These are phyloP conservation scores for Aspergillus indologenus DNA, from an alignment of 495 filamentous ascomycete species.

Conservation along the genomic window DNA sequence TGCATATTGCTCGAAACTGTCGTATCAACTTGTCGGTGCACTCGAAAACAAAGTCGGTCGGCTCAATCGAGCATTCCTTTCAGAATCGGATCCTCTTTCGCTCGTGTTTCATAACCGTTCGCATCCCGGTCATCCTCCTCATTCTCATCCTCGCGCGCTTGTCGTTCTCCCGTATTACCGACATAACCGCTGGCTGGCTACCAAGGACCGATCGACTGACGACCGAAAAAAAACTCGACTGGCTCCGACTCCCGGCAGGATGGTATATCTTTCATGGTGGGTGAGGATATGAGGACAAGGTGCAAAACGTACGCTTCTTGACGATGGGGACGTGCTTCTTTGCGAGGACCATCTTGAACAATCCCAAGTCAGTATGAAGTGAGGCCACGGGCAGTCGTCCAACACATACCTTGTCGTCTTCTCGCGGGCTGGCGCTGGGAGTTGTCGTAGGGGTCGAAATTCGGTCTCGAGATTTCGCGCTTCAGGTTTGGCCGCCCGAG, in stretches of 20 bases:
- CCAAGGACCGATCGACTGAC: neutral
- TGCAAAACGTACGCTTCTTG: conserved; percentile 89
- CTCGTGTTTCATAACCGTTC: too few relatives aligned
- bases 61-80: too few relatives aligned
- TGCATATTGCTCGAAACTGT: neutral
- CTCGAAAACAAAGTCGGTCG: too few relatives aligned
- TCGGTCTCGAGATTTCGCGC: conserved; percentile 44
- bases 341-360: conserved; percentile 84
- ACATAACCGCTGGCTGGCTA: neutral
- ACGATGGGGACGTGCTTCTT: conserved; percentile 99
- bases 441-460: conserved; percentile 47
- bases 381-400: neutral
- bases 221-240: neutral
- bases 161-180: neutral
- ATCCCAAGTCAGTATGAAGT: conserved; percentile 15
- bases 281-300: conserved; percentile 14
- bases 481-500: conserved; percentile 28
- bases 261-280: too few relatives aligned
- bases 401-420: conserved; percentile 46
- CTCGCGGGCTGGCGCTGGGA: conserved; percentile 44
- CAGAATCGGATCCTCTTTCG: too few relatives aligned
- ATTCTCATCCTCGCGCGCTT: too few relatives aligned
- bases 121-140: neutral
- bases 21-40: too few relatives aligned
- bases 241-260: neutral